These are phyloP conservation scores for Pseudovirgaria hyperparasitica DNA, from an alignment of 2,329 filamentous ascomycete genomes.

Conservation along the genomic window DNA sequence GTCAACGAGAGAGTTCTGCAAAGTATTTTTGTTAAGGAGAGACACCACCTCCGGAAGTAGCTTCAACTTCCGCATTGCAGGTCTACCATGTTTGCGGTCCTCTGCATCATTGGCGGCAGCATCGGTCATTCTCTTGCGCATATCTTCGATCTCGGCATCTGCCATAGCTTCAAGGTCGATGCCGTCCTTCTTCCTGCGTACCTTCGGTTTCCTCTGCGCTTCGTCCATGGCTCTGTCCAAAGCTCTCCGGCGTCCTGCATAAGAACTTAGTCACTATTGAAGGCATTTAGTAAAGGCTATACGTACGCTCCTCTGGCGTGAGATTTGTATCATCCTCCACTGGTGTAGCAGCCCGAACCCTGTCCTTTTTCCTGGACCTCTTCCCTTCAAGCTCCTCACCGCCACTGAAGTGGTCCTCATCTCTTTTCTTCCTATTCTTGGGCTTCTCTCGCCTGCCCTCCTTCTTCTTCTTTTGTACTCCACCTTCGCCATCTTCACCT, in stretches of 20 bases:
- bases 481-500: slow-evolving; percentile 45
- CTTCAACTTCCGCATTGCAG: slow-evolving; percentile 85
- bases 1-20: slow-evolving; percentile 74
- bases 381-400: slow-evolving; percentile 43
- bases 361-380: slow-evolving; percentile 36
- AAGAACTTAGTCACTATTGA: slow-evolving; percentile 6
- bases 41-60: slow-evolving; percentile 83
- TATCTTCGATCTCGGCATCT: slow-evolving; percentile 76
- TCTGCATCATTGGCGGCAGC: slow-evolving; percentile 79
- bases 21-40: slow-evolving; percentile 78
- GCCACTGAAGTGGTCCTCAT: slow-evolving; percentile 22
- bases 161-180: slow-evolving; percentile 85
- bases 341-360: slow-evolving; percentile 21
- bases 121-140: slow-evolving; percentile 81
- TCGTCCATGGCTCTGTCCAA: slow-evolving; percentile 81
- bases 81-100: slow-evolving; percentile 64
- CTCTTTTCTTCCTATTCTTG: slow-evolving; percentile 37
- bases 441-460: slow-evolving; percentile 41
- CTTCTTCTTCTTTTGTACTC: slow-evolving; percentile 56
- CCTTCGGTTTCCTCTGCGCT: slow-evolving; percentile 71
- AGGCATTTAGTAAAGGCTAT: neutral
- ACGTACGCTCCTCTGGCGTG: slow-evolving; percentile 68
- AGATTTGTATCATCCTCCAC: slow-evolving; percentile 65
- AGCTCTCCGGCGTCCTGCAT: slow-evolving; percentile 56
- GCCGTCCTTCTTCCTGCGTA: slow-evolving; percentile 68